phyloP scores from a whole-genome alignment of 345 rosid genomes.

The Arabidopsis arenosa region DNA sequence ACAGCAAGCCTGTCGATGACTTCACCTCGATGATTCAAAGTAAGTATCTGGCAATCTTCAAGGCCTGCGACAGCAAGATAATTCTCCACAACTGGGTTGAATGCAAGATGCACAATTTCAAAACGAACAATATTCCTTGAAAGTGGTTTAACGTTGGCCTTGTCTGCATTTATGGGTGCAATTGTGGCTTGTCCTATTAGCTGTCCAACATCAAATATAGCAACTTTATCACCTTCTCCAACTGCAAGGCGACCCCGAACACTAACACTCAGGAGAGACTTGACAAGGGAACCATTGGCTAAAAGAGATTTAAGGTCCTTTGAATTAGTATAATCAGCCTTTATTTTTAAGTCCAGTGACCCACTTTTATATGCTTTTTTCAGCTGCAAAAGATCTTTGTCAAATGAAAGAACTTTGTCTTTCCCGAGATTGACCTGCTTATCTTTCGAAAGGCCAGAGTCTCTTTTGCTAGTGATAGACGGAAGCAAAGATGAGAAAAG shows the following conservation, averaged over 20 bases:
- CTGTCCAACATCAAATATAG: slow-evolving; percentile 93
- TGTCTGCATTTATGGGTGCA: slow-evolving; percentile 93
- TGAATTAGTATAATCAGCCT: slow-evolving; percentile 91
- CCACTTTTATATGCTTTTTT: slow-evolving; percentile 98
- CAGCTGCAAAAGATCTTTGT: slow-evolving; percentile 83
- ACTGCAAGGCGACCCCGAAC: slow-evolving; percentile 97
- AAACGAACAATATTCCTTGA: slow-evolving; percentile 95
- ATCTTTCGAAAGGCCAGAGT: slow-evolving; percentile 67
- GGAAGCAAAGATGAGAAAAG: slow-evolving; percentile 81
- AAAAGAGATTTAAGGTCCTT: slow-evolving; percentile 91
- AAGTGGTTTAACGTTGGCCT: slow-evolving; percentile 92
- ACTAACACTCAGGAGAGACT: slow-evolving; percentile 93
- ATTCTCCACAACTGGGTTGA: slow-evolving; percentile 82
- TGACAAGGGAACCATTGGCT: slow-evolving; percentile 86
- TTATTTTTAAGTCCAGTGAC: slow-evolving; percentile 94
- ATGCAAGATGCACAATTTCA: slow-evolving; percentile 92
- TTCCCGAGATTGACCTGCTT: slow-evolving; percentile 70
- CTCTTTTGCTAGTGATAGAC: slow-evolving; percentile 76
- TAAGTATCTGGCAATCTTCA: slow-evolving; percentile 96
- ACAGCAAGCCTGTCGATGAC: slow-evolving; percentile 95
- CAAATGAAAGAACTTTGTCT: slow-evolving; percentile 82
- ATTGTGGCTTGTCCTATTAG: slow-evolving; percentile 89
- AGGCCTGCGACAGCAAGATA: slow-evolving; percentile 97
- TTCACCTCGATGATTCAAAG: slow-evolving; percentile 93
- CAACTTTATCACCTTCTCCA: slow-evolving; percentile 99